Base-by-base conservation (phyloP, 169 alveolate species). In the Babesia divergens region DNA sequence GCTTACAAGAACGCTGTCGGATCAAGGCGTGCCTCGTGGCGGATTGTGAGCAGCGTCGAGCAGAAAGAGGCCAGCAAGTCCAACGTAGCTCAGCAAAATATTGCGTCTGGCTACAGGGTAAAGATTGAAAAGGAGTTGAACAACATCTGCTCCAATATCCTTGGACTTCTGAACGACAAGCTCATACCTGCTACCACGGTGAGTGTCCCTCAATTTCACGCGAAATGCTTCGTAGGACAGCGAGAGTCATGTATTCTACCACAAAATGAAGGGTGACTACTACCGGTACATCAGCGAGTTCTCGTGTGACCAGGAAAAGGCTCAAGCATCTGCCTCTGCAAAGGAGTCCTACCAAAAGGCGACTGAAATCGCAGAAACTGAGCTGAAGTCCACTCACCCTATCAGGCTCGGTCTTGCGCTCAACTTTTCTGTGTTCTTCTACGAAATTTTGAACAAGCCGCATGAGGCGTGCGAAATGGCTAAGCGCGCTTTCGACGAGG, bases 261-360 rank as follows among this genome's bases (percentile, higher is more conserved):
- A 91, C 75, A 98, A 98, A 93, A 97, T 98, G 99, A 97, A 97
- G 92, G 99, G 99, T n/a, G 99, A 98, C 89, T 97, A 97, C 86
- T 96, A 96, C 91, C 95, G 99, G 65, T 96, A 96, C 82, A 89
- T 95, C 60, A 94, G 99, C 38, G 99, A 98, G 90, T 95, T 93
- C 92, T 93, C 97, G 18, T 84, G 94, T 44, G 99, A 97, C 49
- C 99, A 95, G 38, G 89, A 89, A 51, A 95, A 95, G 82, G 91
- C 88, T 71, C 91, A 89, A 54, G 98, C 98, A 18, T 95, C 99
- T n/a, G 97, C 94, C 70, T 92, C 89, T 75, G 99, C 99, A 6
- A 91, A 95, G 52, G 94, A 91, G 60, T 94, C 99, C n/a, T 98
- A 97, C 90, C 90, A 94, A 70, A 94, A 93, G 49, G 99, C 99